Conservation (phyloP, 805 yeast species). For the Kodamaea sagamina region DNA sequence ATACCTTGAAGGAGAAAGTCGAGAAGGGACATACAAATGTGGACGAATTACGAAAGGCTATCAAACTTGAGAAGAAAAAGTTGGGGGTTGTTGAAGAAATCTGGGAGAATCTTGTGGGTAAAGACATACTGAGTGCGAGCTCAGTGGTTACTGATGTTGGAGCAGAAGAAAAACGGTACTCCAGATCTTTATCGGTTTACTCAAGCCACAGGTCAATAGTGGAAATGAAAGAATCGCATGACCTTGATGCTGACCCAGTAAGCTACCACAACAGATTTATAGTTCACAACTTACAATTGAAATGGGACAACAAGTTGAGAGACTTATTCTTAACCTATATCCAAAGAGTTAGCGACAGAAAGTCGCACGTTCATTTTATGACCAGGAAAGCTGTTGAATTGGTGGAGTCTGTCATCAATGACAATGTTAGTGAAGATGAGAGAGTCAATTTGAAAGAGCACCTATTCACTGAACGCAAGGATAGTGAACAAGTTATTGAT, state of each 20-base stretch:
- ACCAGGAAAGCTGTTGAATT: conserved; percentile 52
- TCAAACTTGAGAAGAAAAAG: conserved; percentile 19
- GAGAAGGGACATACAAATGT: conserved; percentile 24
- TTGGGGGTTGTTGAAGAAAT: conserved; percentile 28
- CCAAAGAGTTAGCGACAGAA: conserved; percentile 44
- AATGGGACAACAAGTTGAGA: conserved; percentile 75
- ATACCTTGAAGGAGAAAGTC: conserved; percentile 19
- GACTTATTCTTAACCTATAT: conserved; percentile 63
- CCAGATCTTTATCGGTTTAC: conserved; percentile 28
- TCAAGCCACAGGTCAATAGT: conserved; percentile 28
- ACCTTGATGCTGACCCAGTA: conserved; percentile 27
- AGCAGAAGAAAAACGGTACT: conserved; percentile 12
- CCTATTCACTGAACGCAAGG: conserved; percentile 17
- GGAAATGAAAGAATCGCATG: conserved; percentile 16
- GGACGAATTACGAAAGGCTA: conserved; percentile 21
- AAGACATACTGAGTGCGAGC: conserved; percentile 7
- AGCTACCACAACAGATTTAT: conserved; percentile 68
- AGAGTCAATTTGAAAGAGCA: conserved; percentile 22
- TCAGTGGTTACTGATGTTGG: conserved; percentile 6
- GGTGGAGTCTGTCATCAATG: conserved; percentile 43
- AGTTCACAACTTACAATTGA: conserved; percentile 69
- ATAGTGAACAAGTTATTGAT: conserved; percentile 39
- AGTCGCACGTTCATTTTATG: conserved; percentile 46
- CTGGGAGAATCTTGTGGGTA: conserved; percentile 20
- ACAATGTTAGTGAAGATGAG: conserved; percentile 17